phyloP scores from a whole-genome alignment of 1,284 basidiomycete species.

The Sanghuangporus baumii region DNA sequence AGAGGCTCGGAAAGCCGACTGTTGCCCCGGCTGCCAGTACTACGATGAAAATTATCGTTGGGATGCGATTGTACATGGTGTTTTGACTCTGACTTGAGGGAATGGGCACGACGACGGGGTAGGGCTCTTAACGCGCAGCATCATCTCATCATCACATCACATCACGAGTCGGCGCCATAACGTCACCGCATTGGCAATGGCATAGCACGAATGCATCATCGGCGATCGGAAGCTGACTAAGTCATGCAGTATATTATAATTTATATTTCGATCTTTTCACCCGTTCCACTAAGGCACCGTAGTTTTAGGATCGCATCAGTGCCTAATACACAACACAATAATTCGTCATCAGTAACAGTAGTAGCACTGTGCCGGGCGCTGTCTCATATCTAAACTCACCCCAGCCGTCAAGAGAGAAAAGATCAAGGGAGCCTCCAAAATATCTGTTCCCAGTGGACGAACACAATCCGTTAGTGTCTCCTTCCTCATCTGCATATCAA shows the following conservation, averaged over 20 bases:
- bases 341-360: background rate
- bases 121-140: background rate
- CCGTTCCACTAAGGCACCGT: constrained; percentile 63
- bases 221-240: background rate
- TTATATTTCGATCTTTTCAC: constrained; percentile 45
- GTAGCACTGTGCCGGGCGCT: background rate
- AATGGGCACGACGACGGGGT: background rate
- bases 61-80: background rate
- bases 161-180: background rate
- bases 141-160: too few relatives aligned
- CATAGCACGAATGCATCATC: too few relatives aligned
- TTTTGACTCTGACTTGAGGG: background rate
- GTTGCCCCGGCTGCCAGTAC: background rate
- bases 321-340: constrained; percentile 40
- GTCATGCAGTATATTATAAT: too few relatives aligned
- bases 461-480: background rate
- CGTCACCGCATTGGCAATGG: too few relatives aligned
- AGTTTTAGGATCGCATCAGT: constrained; percentile 76
- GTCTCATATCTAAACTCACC: constrained; percentile 38
- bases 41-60: background rate
- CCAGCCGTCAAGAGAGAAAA: constrained; percentile 77
- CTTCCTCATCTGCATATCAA: background rate
- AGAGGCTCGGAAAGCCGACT: background rate
- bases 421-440: constrained; percentile 73
- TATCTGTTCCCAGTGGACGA: constrained; percentile 37